These are phyloP conservation scores for Rhizopogon vesiculosus DNA, from an alignment of 768 basidiomycete species.

Conservation along the genomic window DNA sequence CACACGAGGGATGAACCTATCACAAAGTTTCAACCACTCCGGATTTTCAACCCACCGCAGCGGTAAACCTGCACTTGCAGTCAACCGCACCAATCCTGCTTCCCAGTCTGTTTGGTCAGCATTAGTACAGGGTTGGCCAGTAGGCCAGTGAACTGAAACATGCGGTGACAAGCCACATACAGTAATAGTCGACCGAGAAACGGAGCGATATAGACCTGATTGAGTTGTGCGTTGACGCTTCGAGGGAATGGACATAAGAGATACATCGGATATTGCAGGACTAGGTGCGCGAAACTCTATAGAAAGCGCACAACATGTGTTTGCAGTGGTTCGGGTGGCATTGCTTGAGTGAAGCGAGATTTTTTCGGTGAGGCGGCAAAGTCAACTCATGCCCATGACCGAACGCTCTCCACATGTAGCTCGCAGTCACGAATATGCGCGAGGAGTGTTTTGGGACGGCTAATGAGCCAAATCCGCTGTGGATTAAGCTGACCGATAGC, in stretches of 20 bases:
- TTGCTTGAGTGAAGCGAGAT: neutral
- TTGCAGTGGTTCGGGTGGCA: neutral
- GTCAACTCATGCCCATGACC: too few species aligned
- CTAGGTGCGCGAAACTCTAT: neutral
- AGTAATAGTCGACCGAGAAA: neutral
- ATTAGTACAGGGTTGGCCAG: neutral
- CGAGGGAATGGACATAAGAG: neutral
- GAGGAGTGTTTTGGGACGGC: too few species aligned
- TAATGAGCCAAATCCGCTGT: slow-evolving; percentile 5
- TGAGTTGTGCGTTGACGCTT: neutral
- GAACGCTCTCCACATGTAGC: too few species aligned
- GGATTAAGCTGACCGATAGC: too few species aligned
- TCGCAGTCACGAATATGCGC: too few species aligned
- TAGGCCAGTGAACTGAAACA: neutral
- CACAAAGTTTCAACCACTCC: slow-evolving; percentile 25
- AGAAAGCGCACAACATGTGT: neutral
- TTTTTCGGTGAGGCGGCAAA: neutral
- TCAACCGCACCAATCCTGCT: slow-evolving; percentile 18
- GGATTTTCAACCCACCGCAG: slow-evolving; percentile 35
- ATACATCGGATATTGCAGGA: neutral
- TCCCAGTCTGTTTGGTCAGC: slow-evolving; percentile 1
- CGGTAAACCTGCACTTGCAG: slow-evolving; percentile 28
- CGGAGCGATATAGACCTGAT: neutral
- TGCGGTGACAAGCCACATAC: neutral
- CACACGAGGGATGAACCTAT: slow-evolving; percentile 27